Evolutionary conservation across 2,329 filamentous ascomycete species (phyloP).

Genomic region (Hypoxylon sp.): DNA sequence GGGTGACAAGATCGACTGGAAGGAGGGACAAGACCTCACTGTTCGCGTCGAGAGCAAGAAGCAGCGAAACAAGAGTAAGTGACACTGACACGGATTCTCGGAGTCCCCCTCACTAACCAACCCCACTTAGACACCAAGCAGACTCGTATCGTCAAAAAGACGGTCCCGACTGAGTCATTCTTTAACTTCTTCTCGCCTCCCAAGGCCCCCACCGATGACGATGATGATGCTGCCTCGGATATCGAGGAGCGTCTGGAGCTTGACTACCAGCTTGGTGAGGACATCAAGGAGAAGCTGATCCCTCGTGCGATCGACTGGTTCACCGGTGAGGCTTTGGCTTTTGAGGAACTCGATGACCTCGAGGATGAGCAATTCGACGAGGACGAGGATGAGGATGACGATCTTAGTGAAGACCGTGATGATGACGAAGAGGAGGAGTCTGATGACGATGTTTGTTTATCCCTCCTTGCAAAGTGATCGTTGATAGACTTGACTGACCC

Average conservation of each 20-base stretch:
- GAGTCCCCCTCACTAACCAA: slow-evolving; percentile 23
- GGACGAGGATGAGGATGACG: slow-evolving; percentile 88
- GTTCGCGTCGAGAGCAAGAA: slow-evolving; percentile 98
- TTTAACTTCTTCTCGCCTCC: slow-evolving; percentile 99
- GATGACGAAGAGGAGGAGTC: slow-evolving; percentile 86
- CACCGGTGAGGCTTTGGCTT: slow-evolving; percentile 96
- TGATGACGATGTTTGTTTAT: slow-evolving; percentile 76
- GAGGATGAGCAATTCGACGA: slow-evolving; percentile 88
- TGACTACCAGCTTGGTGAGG: slow-evolving; percentile 98
- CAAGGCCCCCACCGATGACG: slow-evolving; percentile 78
- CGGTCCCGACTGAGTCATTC: slow-evolving; percentile 97
- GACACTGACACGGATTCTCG: background rate
- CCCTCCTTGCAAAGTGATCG: slow-evolving; percentile 13
- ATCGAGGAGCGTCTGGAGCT: slow-evolving; percentile 98
- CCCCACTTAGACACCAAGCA: slow-evolving; percentile 87
- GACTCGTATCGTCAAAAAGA: slow-evolving; percentile 98
- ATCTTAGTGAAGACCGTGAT: slow-evolving; percentile 79
- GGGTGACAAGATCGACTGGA: slow-evolving; percentile 98
- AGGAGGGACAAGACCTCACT: slow-evolving; percentile 90
- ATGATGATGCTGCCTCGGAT: slow-evolving; percentile 83
- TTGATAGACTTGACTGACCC: slow-evolving; percentile 42
- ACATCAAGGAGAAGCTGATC: slow-evolving; percentile 99
- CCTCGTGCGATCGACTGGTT: slow-evolving; percentile 99
- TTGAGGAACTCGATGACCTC: slow-evolving; percentile 88
- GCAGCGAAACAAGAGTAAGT: slow-evolving; percentile 97